phyloP scores from a whole-genome alignment of 352 stramenopile genomes.

The Globisporangium yorkense region DNA sequence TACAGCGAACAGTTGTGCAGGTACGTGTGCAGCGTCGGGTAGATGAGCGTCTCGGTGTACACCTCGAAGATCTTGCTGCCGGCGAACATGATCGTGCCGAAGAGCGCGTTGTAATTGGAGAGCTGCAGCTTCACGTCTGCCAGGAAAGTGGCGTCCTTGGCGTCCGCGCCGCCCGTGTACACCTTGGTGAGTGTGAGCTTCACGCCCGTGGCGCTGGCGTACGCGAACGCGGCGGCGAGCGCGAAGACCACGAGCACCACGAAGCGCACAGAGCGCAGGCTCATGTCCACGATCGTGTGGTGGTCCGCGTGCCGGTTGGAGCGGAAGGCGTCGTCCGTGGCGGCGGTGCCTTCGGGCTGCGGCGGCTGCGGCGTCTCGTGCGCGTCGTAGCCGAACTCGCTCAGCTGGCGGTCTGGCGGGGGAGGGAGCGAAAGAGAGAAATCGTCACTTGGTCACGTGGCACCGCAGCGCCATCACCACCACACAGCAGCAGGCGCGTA shows the following conservation, averaged over 20 bases:
- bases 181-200: too few relatives aligned
- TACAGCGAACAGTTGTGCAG: conserved; percentile 42
- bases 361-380: conserved; percentile 11
- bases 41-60: conserved; percentile 54
- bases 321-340: too few relatives aligned
- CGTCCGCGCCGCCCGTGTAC: too few relatives aligned
- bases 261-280: conserved; percentile 23
- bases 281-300: too few relatives aligned
- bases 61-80: conserved; percentile 51
- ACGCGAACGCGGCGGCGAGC: conserved; percentile 2
- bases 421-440: not conserved
- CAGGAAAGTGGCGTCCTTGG: too few relatives aligned
- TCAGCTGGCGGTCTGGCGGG: not conserved
- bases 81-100: conserved; percentile 40
- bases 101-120: conserved; percentile 25
- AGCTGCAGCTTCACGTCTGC: too few relatives aligned
- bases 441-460: too few relatives aligned
- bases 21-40: conserved; percentile 48
- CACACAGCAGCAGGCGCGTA: too few relatives aligned
- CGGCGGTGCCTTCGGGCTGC: conserved; percentile 25
- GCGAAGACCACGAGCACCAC: conserved; percentile 28
- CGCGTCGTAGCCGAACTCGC: not conserved
- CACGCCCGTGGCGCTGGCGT: too few relatives aligned
- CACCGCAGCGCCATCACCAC: too few relatives aligned
- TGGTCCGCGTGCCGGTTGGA: too few relatives aligned